Conservation (phyloP, 2,329 filamentous ascomycete genomes). For the Colletotrichum coccodes region DNA sequence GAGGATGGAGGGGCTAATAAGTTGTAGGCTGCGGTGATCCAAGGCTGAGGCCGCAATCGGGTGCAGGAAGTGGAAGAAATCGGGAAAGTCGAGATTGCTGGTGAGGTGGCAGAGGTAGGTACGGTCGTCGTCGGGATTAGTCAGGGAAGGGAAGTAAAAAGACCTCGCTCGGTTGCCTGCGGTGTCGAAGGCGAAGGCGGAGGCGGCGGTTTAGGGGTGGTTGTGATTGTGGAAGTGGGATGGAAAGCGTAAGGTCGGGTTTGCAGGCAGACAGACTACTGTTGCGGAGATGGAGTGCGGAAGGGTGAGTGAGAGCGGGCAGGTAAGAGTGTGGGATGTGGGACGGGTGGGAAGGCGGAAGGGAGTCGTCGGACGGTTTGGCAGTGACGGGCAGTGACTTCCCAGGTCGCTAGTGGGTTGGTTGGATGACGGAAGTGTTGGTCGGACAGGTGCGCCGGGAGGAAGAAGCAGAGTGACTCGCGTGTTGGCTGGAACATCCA, state of each 20-base stretch:
- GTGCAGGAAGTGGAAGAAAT: background rate
- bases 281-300: conserved; percentile 1
- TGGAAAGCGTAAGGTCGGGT: background rate
- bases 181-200: conserved; percentile 3
- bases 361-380: background rate
- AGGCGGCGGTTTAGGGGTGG: background rate
- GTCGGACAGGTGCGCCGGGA: background rate
- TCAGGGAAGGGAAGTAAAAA: conserved; percentile 2
- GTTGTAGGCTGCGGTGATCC: conserved; percentile 14
- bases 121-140: conserved; percentile 2
- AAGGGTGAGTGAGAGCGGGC: background rate
- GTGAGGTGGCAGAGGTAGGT: background rate
- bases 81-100: background rate
- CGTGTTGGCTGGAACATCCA: background rate
- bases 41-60: conserved; percentile 13
- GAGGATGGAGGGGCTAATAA: background rate
- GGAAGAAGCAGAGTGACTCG: background rate
- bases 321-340: background rate
- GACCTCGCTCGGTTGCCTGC: conserved; percentile 5
- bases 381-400: background rate
- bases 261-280: background rate
- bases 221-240: background rate
- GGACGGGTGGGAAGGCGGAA: background rate
- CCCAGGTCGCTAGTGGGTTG: background rate
- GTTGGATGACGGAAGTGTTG: conserved; percentile 1